Percentiles rank a stretch among this genome's conserved stretches.
phyloP scores from a whole-genome alignment of 371 early-diverging fungal genomes.

The Furculomyces boomerangus region DNA sequence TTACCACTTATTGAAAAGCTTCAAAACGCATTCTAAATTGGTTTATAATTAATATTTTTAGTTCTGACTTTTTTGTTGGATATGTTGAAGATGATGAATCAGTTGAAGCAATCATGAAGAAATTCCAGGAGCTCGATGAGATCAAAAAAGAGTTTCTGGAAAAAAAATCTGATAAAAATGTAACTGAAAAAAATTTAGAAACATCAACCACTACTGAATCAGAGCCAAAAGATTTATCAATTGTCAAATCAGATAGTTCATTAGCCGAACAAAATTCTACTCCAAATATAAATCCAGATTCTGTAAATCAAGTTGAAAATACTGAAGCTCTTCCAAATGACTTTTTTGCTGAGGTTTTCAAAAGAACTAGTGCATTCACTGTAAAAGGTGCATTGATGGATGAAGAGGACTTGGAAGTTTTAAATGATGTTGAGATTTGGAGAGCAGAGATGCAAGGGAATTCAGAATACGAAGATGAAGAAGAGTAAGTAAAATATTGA shows the following conservation, averaged over 20 bases:
- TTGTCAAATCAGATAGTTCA: not conserved
- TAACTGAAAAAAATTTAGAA: slow-evolving; percentile 1
- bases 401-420: slow-evolving; percentile 27
- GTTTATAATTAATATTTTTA: slow-evolving; percentile 10
- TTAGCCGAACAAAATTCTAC: not conserved
- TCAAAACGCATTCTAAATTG: not conserved
- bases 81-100: slow-evolving; percentile 91
- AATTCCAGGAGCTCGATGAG: slow-evolving; percentile 82
- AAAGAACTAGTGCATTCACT: slow-evolving; percentile 72
- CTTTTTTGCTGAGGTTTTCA: slow-evolving; percentile 74
- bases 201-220: not conserved
- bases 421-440: slow-evolving; percentile 59
- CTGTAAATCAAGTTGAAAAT: not conserved
- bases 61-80: slow-evolving; percentile 79
- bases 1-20: not conserved
- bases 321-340: slow-evolving; percentile 41
- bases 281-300: not conserved
- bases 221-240: not conserved
- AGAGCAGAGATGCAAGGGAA: slow-evolving; percentile 46
- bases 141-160: slow-evolving; percentile 59
- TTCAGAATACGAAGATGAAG: slow-evolving; percentile 48
- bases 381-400: slow-evolving; percentile 47
- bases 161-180: slow-evolving; percentile 8
- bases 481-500: slow-evolving; percentile 45
- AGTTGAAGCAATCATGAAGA: slow-evolving; percentile 88